Conservation (phyloP, 331 rosid genomes). For the Saraca asoca region DNA sequence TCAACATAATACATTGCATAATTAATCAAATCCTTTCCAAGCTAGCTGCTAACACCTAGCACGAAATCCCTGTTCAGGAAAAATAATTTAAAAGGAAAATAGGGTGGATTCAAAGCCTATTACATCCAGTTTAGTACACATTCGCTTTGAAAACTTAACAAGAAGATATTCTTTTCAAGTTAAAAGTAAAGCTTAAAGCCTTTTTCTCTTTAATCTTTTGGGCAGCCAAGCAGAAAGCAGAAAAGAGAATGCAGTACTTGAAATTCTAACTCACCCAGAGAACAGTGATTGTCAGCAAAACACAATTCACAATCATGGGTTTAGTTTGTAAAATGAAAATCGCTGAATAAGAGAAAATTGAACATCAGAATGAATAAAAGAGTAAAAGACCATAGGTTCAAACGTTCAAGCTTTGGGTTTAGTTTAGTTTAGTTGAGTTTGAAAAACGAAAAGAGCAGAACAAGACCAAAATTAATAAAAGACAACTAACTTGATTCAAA, state of each 20-base stretch:
- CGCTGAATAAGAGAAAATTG: not conserved
- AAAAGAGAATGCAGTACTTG: not conserved
- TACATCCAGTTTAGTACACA: not conserved
- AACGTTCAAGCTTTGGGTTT: not conserved
- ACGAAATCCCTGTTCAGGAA: not conserved
- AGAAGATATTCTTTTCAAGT: not conserved
- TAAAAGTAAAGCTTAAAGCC: not conserved
- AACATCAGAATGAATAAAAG: not conserved
- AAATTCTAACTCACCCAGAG: not conserved
- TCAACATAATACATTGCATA: slow-evolving; percentile 37
- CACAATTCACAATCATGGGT: not conserved
- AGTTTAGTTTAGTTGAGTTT: not conserved
- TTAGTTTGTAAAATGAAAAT: not conserved
- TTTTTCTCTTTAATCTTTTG: not conserved
- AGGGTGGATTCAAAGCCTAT: slow-evolving; percentile 2
- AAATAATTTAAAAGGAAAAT: slow-evolving; percentile 18
- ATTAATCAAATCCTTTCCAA: slow-evolving; percentile 18
- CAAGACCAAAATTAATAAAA: too few species aligned
- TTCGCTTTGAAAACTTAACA: not conserved
- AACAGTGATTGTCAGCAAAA: not conserved
- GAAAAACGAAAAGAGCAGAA: too few species aligned
- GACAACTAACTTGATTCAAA: not conserved
- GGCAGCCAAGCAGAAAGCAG: slow-evolving; percentile 4
- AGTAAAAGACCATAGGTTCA: not conserved
- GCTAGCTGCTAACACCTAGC: slow-evolving; percentile 19